phyloP scores from a whole-genome alignment of 305 asterid species.

The Fraxinus floribunda region DNA sequence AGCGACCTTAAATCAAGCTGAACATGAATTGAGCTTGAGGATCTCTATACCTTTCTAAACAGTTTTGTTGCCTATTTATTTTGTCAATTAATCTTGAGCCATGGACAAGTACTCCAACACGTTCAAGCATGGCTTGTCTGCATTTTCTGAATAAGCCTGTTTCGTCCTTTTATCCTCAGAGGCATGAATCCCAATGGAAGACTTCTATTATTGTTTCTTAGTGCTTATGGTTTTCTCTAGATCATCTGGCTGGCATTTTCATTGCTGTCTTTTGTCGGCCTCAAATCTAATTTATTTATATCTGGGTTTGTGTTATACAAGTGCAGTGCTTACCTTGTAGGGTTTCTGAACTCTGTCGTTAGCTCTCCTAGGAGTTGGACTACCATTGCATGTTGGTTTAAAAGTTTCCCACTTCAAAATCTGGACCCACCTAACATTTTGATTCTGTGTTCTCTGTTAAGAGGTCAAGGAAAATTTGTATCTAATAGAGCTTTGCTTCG shows the following conservation, averaged over 20 bases:
- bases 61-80: background rate
- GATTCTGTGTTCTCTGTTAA: too few relatives aligned
- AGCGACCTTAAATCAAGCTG: background rate
- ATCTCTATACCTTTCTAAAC: background rate
- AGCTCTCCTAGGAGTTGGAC: background rate
- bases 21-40: background rate
- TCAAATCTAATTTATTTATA: background rate
- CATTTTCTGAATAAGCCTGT: background rate
- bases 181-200: background rate
- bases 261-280: background rate
- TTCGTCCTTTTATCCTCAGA: background rate
- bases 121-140: background rate
- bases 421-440: too few relatives aligned
- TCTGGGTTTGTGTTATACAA: background rate
- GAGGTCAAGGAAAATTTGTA: too few relatives aligned
- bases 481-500: too few relatives aligned
- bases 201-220: background rate
- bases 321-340: background rate
- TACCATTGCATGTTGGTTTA: slow-evolving; percentile 5
- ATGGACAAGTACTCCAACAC: background rate
- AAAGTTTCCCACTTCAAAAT: too few relatives aligned
- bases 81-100: background rate
- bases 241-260: background rate
- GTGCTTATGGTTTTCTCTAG: background rate
- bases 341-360: too few relatives aligned